Evolutionary conservation across 1,284 basidiomycete genomes (phyloP), one percentile per base, ranked within the genome.

Genomic region (Coriolopsis trogii): DNA sequence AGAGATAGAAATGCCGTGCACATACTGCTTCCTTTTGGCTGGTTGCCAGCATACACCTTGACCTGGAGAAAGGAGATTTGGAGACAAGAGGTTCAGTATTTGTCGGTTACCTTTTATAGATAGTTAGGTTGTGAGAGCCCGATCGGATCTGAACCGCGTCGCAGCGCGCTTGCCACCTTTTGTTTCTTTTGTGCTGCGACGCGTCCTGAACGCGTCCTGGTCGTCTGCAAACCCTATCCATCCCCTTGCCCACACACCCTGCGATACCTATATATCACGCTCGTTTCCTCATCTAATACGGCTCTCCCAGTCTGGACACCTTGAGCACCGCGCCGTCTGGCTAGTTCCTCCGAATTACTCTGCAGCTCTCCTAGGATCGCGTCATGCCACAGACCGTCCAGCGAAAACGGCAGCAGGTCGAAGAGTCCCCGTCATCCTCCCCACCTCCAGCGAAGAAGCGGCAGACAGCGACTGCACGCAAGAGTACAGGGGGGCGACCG

Each of bases 401-500:
- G 56, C 67, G 66, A 39, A 67, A 67, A 51, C 67, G 70, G 28
- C 67, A 61, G 33, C 58, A 61, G 38, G 44, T 52, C 6, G 54
- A 45, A 26, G 63, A 68, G 38, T 68, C 69, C 52, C 62, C 61
- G 26, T 78, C 77, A 59, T 78, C 75, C 13, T 73, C 74, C 4
- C 73, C 79, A 0, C 72, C 79, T 5, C 80, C 80, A 52, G 50
- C 73, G 8, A 85, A 76, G 66, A 63, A 58, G 46, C 42, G 63
- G 50, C 62, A 58, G 24, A 70, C 77, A 5, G 70, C 73, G 48
- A 90, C 88, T 1, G 89, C 89, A 16, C 80, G 89, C 49, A 91
- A 91, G 71, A 87, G 81, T 66, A 89, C 88, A 0, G 88, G 88
- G 38, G 82, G 86, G 23, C 72, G 69, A 42, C 67, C 76, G 1